Percentiles rank a stretch among this genome's conserved stretches.
These are phyloP conservation scores for Phytopythium chamaehyphon DNA, from an alignment of 352 stramenopile species.

Conservation along the genomic window DNA sequence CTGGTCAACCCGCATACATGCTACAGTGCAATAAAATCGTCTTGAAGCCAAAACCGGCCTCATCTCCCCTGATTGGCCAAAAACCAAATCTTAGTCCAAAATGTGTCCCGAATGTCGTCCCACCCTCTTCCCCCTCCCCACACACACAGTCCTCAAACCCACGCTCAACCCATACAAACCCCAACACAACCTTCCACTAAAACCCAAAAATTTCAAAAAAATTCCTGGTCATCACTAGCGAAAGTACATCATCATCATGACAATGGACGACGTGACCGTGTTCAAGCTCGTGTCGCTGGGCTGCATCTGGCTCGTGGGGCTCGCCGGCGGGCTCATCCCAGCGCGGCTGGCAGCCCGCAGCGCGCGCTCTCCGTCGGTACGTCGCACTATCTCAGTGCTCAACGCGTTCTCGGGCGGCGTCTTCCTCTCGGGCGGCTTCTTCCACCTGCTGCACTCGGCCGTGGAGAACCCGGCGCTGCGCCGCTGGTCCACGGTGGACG, in stretches of 20 bases:
- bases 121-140: no score
- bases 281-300: conserved; percentile 80
- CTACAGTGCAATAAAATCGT: no score
- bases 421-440: conserved; percentile 74
- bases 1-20: no score
- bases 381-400: conserved; percentile 36
- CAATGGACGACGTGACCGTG: conserved; percentile 47
- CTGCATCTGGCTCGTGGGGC: conserved; percentile 67
- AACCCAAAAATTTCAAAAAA: no score
- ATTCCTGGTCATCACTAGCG: no score
- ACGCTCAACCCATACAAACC: no score
- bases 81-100: no score
- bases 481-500: conserved; percentile 61
- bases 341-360: conserved; percentile 35
- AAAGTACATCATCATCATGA: conserved; percentile 2
- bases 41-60: no score
- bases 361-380: conserved; percentile 26
- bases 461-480: conserved; percentile 66
- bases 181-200: no score
- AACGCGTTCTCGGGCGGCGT: conserved; percentile 74
- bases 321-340: conserved; percentile 52
- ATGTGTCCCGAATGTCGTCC: no score
- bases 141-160: no score
- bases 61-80: no score
- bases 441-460: conserved; percentile 67